Conservation (phyloP, 2,329 filamentous ascomycete genomes). For the Talaromyces albobiverticillius region DNA sequence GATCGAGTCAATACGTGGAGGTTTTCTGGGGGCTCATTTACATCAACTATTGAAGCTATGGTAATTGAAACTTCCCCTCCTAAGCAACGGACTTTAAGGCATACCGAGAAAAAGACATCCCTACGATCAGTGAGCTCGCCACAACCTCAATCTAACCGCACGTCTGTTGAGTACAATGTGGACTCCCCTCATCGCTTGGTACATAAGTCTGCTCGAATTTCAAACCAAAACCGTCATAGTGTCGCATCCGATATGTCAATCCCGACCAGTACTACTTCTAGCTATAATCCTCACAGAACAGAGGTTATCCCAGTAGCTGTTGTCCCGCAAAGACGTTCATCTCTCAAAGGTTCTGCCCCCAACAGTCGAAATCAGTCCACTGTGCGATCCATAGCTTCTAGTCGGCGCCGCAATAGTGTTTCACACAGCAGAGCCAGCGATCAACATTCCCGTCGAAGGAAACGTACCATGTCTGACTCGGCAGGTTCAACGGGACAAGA, state of each 20-base stretch:
- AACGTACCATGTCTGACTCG: slow-evolving; percentile 42
- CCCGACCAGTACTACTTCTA: slow-evolving; percentile 25
- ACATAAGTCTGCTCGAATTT: slow-evolving; percentile 51
- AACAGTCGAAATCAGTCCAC: slow-evolving; percentile 37
- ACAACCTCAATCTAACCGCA: slow-evolving; percentile 41
- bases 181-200: slow-evolving; percentile 48
- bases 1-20: slow-evolving; percentile 35
- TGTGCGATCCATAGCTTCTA: slow-evolving; percentile 37
- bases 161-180: slow-evolving; percentile 42
- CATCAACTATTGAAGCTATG: slow-evolving; percentile 56
- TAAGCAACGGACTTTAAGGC: slow-evolving; percentile 48
- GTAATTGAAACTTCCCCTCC: slow-evolving; percentile 52
- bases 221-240: slow-evolving; percentile 45
- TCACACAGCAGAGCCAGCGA: slow-evolving; percentile 19
- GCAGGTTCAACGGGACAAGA: slow-evolving; percentile 19
- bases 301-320: slow-evolving; percentile 48
- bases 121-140: slow-evolving; percentile 49
- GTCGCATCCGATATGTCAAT: slow-evolving; percentile 40
- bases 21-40: slow-evolving; percentile 50
- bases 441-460: slow-evolving; percentile 22
- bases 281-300: slow-evolving; percentile 25
- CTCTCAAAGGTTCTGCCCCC: slow-evolving; percentile 37
- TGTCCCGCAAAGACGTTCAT: slow-evolving; percentile 46
- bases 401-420: slow-evolving; percentile 33
- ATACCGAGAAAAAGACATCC: slow-evolving; percentile 53